These are phyloP conservation scores for Crithidia brevicula DNA, from an alignment of 208 protist species.

Conservation along the genomic window DNA sequence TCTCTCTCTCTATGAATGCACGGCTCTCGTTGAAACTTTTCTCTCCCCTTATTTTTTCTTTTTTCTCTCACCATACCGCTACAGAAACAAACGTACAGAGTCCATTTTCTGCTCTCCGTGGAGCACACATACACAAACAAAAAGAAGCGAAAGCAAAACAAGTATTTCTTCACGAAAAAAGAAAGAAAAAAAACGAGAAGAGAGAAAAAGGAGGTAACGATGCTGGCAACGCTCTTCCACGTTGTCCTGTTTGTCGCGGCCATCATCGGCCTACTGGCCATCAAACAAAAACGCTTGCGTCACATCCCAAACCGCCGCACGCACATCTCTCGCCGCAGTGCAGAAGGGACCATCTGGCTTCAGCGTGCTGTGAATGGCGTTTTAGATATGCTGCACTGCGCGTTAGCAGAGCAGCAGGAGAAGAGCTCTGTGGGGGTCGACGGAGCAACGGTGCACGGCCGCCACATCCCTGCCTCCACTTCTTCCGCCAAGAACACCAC, in stretches of 20 bases:
- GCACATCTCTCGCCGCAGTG: conserved; percentile 74
- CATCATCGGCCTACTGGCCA: conserved; percentile 47
- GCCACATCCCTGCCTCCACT: no score
- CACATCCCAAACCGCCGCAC: conserved; percentile 77
- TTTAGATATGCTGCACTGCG: conserved; percentile 59
- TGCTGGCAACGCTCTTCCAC: conserved; percentile 35
- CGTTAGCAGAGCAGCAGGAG: conserved; percentile 30
- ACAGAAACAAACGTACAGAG: no score
- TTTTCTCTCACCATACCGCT: no score
- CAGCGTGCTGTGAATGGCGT: conserved; percentile 66
- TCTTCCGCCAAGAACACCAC: no score
- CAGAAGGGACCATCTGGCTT: conserved; percentile 76
- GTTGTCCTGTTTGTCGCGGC: conserved; percentile 31
- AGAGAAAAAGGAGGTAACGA: background rate
- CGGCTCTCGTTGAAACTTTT: no score
- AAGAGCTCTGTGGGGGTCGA: no score
- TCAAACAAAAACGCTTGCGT: conserved; percentile 72
- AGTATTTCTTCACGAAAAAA: background rate
- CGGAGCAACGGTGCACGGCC: background rate
- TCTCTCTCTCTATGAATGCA: background rate
- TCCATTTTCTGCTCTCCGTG: background rate
- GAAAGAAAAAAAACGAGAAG: background rate
- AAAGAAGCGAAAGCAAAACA: background rate
- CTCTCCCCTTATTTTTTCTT: background rate
- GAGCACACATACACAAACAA: no score